Evolutionary conservation across 805 yeast genomes (phyloP), one percentile per base, ranked within the genome.

Genomic region (Candida koratica): DNA sequence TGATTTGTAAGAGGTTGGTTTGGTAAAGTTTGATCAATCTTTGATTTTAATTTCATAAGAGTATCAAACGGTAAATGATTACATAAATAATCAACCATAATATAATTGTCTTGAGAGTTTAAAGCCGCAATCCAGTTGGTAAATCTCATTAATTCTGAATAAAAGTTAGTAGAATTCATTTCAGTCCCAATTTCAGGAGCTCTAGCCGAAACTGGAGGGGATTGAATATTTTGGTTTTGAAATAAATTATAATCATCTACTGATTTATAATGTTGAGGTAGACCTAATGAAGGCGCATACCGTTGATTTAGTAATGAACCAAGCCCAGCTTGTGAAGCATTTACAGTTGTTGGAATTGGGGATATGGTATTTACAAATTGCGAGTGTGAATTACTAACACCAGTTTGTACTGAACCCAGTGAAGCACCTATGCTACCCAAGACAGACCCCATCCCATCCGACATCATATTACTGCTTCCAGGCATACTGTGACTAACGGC

Each of bases 61-160:
- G 72, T 69, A 44, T 77, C 81, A 37, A 72, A 69, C 6, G 76
- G 71, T 45, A 77, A 55, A 39, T 63, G 61, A 31, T 68, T 59
- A 40, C 79, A 60, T 52, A 77, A 56, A 49, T 74, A 71, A 46
- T 77, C 82, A 41, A 76, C 64, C 55, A 75, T 71, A 33, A 72
- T 60, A 38, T 71, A 60, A 45, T 66, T 74, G 43, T 77, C 81
- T 30, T 65, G 67, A n/a, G 73, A 66, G 32, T 60, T 64, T 52
- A 78, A 61, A 44, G 61, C 62, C 35, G 67, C 67, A 42, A 74
- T 60, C 80, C 80, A 75, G 41, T 60, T 61, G 43, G 73, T 64
- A 44, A 73, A 60, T 42, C 67, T 67, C 37, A 67, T 60, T 49
- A 77, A 62, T 46, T 77, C 81, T 49, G 61, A 70, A 45, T 67